A percentile compares a stretch with the other conserved stretches of the same genome.
These are phyloP conservation scores for Rubia peregrina DNA, from an alignment of 305 asterid species.

Conservation along the genomic window DNA sequence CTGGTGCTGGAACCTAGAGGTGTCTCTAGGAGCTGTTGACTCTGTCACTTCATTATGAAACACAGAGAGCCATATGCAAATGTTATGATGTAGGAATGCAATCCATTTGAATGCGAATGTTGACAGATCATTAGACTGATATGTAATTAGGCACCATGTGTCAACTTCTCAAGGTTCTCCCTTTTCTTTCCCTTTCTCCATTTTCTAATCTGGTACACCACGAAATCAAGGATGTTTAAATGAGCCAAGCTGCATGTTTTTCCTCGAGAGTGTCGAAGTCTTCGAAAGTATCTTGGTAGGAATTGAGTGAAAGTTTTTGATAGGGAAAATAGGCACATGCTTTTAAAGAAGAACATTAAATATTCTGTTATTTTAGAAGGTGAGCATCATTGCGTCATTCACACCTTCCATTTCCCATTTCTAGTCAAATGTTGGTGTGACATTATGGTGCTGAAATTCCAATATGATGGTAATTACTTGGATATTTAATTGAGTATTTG, in stretches of 20 bases:
- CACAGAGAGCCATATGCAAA: background rate
- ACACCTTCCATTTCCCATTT: background rate
- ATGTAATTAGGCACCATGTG: background rate
- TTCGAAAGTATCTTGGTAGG: background rate
- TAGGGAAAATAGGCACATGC: background rate
- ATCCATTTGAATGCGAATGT: no score
- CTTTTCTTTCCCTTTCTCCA: background rate
- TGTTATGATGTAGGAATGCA: background rate
- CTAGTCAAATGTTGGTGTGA: background rate
- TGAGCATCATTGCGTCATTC: background rate
- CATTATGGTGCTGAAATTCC: background rate
- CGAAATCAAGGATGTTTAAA: background rate
- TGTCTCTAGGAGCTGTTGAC: background rate
- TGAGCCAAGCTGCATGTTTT: background rate
- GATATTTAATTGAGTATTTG: background rate
- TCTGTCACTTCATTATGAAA: background rate
- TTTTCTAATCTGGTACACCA: background rate
- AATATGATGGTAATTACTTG: background rate
- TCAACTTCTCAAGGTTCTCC: background rate
- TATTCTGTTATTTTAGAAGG: background rate
- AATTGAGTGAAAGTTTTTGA: background rate
- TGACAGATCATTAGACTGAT: background rate
- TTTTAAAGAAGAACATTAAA: background rate
- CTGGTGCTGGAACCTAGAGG: background rate
- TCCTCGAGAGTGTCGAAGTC: background rate